Evolutionary conservation across 176 grass and related monocot species (phyloP).

Genomic region (Secale cereale): DNA sequence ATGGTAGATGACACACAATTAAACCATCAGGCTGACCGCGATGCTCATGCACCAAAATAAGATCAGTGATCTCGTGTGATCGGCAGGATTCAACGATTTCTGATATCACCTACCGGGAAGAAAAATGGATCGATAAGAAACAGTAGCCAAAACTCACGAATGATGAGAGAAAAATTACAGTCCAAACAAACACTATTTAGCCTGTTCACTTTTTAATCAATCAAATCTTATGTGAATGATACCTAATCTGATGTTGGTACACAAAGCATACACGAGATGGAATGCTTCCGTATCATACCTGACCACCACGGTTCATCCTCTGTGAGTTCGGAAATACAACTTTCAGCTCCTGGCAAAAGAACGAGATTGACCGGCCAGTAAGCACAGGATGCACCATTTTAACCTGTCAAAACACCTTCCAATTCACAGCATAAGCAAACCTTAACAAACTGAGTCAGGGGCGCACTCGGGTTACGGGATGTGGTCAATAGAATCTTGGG

Average conservation of each 20-base stretch:
- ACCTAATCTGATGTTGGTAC: not conserved
- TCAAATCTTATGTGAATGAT: not conserved
- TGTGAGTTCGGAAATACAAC: conserved; percentile 13
- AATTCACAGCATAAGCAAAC: conserved; percentile 8
- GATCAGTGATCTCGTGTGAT: conserved; percentile 84
- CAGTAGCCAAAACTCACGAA: not conserved
- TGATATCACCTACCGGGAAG: conserved; percentile 60
- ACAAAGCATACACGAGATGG: not conserved
- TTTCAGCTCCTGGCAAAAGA: conserved; percentile 68
- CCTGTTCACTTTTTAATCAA: not conserved
- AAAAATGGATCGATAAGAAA: not conserved
- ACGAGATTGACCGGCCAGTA: not conserved
- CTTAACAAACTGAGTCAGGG: conserved; percentile 76
- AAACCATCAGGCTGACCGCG: conserved; percentile 82
- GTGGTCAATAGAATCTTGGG: conserved; percentile 87
- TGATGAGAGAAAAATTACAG: not conserved
- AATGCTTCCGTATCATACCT: conserved; percentile 38
- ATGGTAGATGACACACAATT: conserved; percentile 81
- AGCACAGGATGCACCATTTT: not conserved
- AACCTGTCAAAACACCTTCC: not conserved
- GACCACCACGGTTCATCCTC: conserved; percentile 71
- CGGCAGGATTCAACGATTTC: conserved; percentile 82
- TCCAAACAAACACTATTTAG: not conserved
- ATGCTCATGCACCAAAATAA: conserved; percentile 63
- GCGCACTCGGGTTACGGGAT: conserved; percentile 68